Evolutionary conservation across 257 asterid genomes (phyloP), one percentile per base, ranked within the genome.

Genomic region (Rhazya stricta): DNA sequence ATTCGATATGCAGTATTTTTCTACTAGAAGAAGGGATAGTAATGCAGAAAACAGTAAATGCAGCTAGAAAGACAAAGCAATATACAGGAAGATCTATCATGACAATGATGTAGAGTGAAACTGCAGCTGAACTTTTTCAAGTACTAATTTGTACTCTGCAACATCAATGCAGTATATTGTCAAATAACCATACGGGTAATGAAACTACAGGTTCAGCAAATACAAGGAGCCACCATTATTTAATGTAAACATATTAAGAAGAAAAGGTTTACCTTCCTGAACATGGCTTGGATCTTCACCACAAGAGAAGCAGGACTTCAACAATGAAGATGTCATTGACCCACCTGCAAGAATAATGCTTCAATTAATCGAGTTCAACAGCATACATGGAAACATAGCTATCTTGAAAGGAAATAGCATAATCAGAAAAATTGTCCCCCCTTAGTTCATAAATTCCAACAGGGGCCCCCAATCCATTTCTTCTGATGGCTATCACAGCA

Each of bases 271-370:
- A 92, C 98, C 99, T 85, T 85, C 91, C 79, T 83, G 95, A 81
- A 86, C 84, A 83, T 83, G 90, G 80, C 87, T 88, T 78, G 98
- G 97, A 85, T 95, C 96, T 32, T 84, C 87, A 74, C 98, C 97
- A 67, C 98, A 95, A 63, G 97, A 92, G 80, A 95, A 91, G 83
- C 98, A 92, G 60, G 95, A 87, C 80, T 81, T 95, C 65, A 91
- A 78, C 51, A 95, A 82, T 58, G 83, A 81, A 19, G 86, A 80
- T 51, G 86, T 43, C 77, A 81, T 76, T 62, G 86, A 83, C 56
- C 89, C 96, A 81, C 91, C 99, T 92, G 90, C 74, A 78, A 78
- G 36, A 53, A 71, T 29, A 71, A 61, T 53, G 1, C n/a, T 23
- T 34, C 45, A 54, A 18, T 48, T 23, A 65, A 42, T 4, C 7